These are phyloP conservation scores for Lathyrus tuberosus DNA, from an alignment of 306 rosid genomes.

Conservation along the genomic window DNA sequence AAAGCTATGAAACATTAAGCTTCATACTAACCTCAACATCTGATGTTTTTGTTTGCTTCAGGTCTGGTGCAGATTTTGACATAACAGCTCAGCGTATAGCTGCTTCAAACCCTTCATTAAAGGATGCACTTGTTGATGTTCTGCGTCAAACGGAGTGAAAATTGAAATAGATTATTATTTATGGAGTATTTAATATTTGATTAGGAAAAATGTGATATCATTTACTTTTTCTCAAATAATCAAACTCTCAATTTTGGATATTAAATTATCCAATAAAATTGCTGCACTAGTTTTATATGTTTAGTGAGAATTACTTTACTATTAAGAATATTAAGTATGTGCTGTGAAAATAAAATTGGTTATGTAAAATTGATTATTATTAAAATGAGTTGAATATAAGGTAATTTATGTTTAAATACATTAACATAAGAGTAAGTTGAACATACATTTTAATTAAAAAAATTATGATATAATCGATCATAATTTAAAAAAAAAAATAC, in stretches of 20 bases:
- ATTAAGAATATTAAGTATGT: too few species aligned
- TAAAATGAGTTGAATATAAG: too few species aligned
- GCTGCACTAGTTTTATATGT: background rate
- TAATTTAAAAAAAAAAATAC: too few species aligned
- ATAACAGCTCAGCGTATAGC: constrained; percentile 81
- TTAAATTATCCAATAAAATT: background rate
- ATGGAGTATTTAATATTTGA: constrained; percentile 5
- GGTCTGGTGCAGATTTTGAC: constrained; percentile 91
- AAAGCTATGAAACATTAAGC: constrained; percentile 28
- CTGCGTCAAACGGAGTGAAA: constrained; percentile 60
- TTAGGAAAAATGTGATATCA: constrained; percentile 4
- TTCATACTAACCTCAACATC: constrained; percentile 16
- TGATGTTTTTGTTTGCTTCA: constrained; percentile 52
- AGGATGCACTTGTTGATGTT: constrained; percentile 72
- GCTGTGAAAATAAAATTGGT: too few species aligned
- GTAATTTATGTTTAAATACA: too few species aligned
- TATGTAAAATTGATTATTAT: too few species aligned
- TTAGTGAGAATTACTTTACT: too few species aligned
- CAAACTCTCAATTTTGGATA: constrained; percentile 8
- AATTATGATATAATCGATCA: too few species aligned
- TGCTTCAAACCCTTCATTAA: constrained; percentile 82
- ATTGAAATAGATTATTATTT: constrained; percentile 13
- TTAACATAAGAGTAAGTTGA: too few species aligned
- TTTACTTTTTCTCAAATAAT: constrained; percentile 29
- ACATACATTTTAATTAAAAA: too few species aligned